Evolutionary conservation across 345 rosid genomes (phyloP).

Genomic region (Citrus hindsii): DNA sequence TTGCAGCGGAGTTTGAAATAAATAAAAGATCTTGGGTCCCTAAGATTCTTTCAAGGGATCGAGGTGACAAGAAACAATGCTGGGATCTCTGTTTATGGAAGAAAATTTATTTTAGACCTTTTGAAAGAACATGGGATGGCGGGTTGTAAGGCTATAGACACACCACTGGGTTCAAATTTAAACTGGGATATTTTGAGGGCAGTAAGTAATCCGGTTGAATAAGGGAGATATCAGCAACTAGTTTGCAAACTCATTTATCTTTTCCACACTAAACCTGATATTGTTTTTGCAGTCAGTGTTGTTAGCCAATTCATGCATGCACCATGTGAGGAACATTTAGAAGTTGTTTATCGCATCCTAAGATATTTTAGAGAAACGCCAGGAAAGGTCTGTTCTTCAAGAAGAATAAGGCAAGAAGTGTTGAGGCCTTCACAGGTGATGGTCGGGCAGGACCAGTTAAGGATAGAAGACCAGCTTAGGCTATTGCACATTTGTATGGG

Average conservation of each 20-base stretch:
- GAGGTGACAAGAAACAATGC: no score
- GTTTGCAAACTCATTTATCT: neutral
- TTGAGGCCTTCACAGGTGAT: neutral
- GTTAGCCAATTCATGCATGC: neutral
- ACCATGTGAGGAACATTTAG: neutral
- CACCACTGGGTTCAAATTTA: neutral
- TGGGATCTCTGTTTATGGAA: constrained; percentile 5
- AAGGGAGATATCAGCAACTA: neutral
- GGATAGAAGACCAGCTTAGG: neutral
- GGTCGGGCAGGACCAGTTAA: neutral
- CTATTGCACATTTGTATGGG: neutral
- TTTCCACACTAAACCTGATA: neutral
- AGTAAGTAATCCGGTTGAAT: neutral
- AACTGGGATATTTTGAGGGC: neutral
- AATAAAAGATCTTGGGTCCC: neutral
- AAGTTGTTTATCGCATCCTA: neutral
- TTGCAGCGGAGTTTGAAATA: neutral
- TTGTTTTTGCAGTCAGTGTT: neutral
- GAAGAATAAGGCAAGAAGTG: neutral
- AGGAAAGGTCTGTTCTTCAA: neutral
- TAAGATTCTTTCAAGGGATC: constrained; percentile 5
- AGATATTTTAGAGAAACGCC: neutral
- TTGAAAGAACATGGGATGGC: neutral
- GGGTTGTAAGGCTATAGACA: neutral
- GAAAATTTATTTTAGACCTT: neutral